These are phyloP conservation scores for Cruciata laevipes DNA, from an alignment of 257 asterid species.

Conservation along the genomic window DNA sequence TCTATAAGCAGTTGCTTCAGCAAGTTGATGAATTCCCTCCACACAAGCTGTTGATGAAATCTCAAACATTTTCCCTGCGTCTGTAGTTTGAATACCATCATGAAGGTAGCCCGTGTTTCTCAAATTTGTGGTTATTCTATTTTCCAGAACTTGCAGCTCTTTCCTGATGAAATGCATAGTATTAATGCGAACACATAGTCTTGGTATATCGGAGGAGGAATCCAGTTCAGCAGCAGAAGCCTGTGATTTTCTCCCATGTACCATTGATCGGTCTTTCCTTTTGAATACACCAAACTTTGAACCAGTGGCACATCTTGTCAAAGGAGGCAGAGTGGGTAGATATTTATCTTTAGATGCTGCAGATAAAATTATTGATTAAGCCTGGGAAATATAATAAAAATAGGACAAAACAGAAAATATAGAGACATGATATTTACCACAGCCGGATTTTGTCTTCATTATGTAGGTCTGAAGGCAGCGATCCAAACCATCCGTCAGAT, in stretches of 20 bases:
- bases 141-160: constrained; percentile 58
- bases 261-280: constrained; percentile 56
- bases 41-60: constrained; percentile 56
- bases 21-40: constrained; percentile 73
- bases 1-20: constrained; percentile 70
- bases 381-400: neutral
- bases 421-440: constrained; percentile 44
- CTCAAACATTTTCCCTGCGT: constrained; percentile 39
- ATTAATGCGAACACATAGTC: constrained; percentile 67
- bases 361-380: constrained; percentile 1
- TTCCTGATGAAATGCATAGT: constrained; percentile 64
- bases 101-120: constrained; percentile 38
- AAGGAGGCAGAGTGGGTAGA: constrained; percentile 53
- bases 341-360: constrained; percentile 65
- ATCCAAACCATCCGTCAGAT: constrained; percentile 63
- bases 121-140: constrained; percentile 51
- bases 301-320: constrained; percentile 62
- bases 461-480: constrained; percentile 60
- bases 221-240: constrained; percentile 29
- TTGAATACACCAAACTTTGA: constrained; percentile 59
- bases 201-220: constrained; percentile 40
- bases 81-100: constrained; percentile 32
- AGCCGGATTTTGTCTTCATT: constrained; percentile 56
- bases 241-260: constrained; percentile 43
- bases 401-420: neutral